phyloP scores from a whole-genome alignment of 2,329 filamentous ascomycete species.

The Ustulina deusta region DNA sequence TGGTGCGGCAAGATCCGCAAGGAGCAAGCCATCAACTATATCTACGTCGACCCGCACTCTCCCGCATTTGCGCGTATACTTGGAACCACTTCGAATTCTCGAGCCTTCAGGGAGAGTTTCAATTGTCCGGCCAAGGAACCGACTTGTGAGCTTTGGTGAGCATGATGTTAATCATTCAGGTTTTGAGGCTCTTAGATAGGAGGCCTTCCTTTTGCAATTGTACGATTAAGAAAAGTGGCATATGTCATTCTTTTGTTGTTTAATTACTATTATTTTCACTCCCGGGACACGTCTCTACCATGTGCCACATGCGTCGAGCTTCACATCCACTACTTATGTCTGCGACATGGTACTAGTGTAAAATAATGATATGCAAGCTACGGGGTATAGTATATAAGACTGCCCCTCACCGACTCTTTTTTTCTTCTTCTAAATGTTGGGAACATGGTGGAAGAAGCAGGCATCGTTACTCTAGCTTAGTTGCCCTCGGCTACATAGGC shows the following conservation, averaged over 20 bases:
- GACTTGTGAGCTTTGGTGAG: conserved; percentile 75
- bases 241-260: neutral
- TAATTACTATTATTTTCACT: neutral
- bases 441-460: no score
- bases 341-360: no score
- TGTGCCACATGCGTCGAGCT: neutral
- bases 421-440: no score
- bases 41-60: conserved; percentile 74
- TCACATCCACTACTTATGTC: no score
- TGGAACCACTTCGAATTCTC: conserved; percentile 75
- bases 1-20: conserved; percentile 75
- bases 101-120: conserved; percentile 75
- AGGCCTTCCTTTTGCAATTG: conserved; percentile 8
- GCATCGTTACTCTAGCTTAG: neutral
- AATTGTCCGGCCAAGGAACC: conserved; percentile 73
- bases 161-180: neutral
- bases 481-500: neutral
- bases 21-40: conserved; percentile 66
- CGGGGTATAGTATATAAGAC: no score
- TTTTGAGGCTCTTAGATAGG: neutral
- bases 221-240: conserved; percentile 19
- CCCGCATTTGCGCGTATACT: conserved; percentile 71
- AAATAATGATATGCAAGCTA: neutral
- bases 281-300: neutral
- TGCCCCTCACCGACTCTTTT: no score